Evolutionary conservation across 495 filamentous ascomycete genomes (phyloP), one percentile per base, ranked within the genome.

Genomic region (Podospora didyma): DNA sequence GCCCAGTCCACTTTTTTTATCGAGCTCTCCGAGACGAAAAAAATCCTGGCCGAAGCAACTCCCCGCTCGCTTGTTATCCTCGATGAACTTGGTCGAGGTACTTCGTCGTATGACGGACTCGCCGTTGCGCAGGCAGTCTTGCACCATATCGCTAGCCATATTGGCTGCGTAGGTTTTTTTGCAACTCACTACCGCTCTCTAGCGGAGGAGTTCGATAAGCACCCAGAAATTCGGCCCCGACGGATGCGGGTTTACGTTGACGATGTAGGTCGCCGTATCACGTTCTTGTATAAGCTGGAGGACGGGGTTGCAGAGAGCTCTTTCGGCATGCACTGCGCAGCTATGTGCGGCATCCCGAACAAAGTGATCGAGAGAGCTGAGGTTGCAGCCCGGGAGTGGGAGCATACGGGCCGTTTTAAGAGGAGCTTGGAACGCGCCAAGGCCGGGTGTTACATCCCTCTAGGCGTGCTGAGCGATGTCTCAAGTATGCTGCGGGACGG

Each of bases 1-100:
- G 90, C 93, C 2, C 95, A 99, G 73, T 92, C 87, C 23, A 99
- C 94, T 26, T 99, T 99, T 82, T 97, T 99, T 69, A 92, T 99
- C 47, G 94, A 99, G 71, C 79, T 99, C 4, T 89, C 92, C 4
- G 95, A 99, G 66, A 99, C 94, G 7, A 96, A 97, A 75, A 97
- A 97, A 77, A 99, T 99, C 52, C 85, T 99, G 5, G 84, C 89
- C 2, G 94, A 99, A 74, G 94, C 94, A 16, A 97, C 94, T 0
- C 89, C 92, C 0, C 89, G 94, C 28, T 96, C 91, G 0, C 84
- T 99, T 4, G 94, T 99, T 54, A 99, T 99, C 65, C 86, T 99
- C 9, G 94, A 99, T 73, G 94, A 99, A 70, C 84, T 99, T 0
- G 94, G 94, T 49, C 90, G 94, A 46, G 94, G 94, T 52, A 99